These are phyloP conservation scores for Eucalyptus melliodora DNA, from an alignment of 345 rosid species.

Conservation along the genomic window DNA sequence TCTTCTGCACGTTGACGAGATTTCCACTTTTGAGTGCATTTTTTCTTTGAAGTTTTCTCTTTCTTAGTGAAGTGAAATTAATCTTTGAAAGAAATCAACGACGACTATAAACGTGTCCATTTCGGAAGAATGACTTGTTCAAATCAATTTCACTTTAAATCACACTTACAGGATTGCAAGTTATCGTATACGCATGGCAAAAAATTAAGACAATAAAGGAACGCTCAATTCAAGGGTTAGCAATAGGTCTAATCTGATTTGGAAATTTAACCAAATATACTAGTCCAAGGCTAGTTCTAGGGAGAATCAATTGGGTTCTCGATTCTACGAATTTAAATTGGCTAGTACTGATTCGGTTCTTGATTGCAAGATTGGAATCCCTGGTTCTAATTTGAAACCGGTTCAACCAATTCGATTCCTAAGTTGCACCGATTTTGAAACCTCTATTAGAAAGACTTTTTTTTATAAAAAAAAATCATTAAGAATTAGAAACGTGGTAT, in stretches of 20 bases:
- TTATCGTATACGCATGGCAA: not conserved
- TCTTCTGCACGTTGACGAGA: not conserved
- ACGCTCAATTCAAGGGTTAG: not conserved
- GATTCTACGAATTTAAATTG: not conserved
- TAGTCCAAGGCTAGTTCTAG: not conserved
- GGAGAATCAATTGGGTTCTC: not conserved
- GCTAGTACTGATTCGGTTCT: rapidly evolving
- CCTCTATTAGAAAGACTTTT: not conserved
- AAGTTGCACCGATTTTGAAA: not conserved
- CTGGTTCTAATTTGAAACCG: rapidly evolving
- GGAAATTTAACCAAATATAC: not conserved
- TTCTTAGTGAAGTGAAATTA: not conserved
- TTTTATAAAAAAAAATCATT: too few relatives aligned
- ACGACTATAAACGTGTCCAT: not conserved
- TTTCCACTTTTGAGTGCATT: not conserved
- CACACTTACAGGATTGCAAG: not conserved
- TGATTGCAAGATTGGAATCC: not conserved
- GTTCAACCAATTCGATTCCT: not conserved
- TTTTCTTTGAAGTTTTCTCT: not conserved
- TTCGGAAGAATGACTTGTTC: not conserved
- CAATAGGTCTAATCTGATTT: rapidly evolving
- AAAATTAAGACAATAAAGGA: not conserved
- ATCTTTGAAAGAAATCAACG: not conserved
- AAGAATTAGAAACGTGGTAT: not conserved
- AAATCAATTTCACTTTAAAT: not conserved